Evolutionary conservation across 768 basidiomycete genomes (phyloP).

Genomic region (Auriculariales sp.): DNA sequence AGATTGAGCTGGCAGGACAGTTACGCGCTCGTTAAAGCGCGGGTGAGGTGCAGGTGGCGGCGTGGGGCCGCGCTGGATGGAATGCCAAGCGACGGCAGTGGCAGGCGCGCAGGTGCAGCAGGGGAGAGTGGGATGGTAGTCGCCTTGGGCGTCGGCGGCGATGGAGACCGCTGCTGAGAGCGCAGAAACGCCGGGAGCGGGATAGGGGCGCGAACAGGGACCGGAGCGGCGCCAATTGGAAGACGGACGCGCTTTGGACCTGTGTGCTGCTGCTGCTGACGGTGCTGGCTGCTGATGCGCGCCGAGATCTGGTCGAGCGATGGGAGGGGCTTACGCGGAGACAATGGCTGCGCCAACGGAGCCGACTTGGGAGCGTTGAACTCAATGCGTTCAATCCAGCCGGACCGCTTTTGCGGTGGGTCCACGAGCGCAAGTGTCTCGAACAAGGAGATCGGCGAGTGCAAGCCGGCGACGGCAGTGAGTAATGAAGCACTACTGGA

Average conservation of each 20-base stretch:
- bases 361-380: conserved; percentile 17
- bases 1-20: conserved; percentile 21
- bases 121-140: conserved; percentile 36
- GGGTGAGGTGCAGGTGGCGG: conserved; percentile 50
- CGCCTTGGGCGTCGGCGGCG: conserved; percentile 28
- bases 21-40: conserved; percentile 34
- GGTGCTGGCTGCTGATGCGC: conserved; percentile 29
- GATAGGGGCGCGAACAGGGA: conserved; percentile 14
- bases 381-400: conserved; percentile 57
- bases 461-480: conserved; percentile 52
- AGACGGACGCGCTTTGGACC: conserved; percentile 11
- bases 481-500: conserved; percentile 52
- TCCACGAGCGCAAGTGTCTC: conserved; percentile 25
- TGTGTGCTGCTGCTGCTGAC: conserved; percentile 1
- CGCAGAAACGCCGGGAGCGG: conserved; percentile 17
- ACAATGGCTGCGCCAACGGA: conserved; percentile 1
- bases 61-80: conserved; percentile 28
- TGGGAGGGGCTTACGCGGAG: conserved; percentile 29
- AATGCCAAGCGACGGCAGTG: neutral
- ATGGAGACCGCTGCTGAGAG: conserved; percentile 23
- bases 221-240: conserved; percentile 20
- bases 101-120: conserved; percentile 16
- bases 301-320: conserved; percentile 69
- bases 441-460: conserved; percentile 46
- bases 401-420: conserved; percentile 16